Evolutionary conservation across 495 filamentous ascomycete species (phyloP), one percentile per base, ranked within the genome.

Genomic region (Gamarada debralockiae): DNA sequence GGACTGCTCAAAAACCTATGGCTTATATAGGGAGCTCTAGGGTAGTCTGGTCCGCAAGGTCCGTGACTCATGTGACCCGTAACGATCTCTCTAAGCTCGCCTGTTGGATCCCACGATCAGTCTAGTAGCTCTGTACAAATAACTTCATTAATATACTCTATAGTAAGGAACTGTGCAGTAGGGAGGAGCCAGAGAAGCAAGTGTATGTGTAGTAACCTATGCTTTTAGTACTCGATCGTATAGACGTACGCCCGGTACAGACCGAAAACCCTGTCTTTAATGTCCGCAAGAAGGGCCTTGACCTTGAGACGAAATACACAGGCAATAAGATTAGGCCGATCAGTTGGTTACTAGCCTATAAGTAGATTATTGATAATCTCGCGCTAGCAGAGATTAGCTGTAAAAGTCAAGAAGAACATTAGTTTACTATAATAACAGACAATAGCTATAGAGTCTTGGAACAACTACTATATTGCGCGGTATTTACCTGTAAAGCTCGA

Each of bases 291-390:
- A 5, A n/a, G n/a, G 3, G 3, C 36, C n/a, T 39, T 39, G n/a
- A 3, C 4, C 5, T n/a, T 39, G n/a, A 39, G 14, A n/a, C 13
- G n/a, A 39, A 20, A 39, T n/a, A 39, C 5, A 39, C 5, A 39
- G n/a, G 36, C n/a, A 39, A 39, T 39, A 39, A 39, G 36, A 39
- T 39, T 20, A 39, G n/a, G 17, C n/a, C n/a, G n/a, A 39, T 39
- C n/a, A n/a, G 5, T n/a, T n/a, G n/a, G 4, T 39, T 39, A 39
- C 17, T 39, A 39, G 5, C n/a, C n/a, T 3, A 6, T n/a, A 7
- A 39, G 5, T 4, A 39, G 36, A 39, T 39, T 15, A 6, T 39
- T 15, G 4, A 39, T 39, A 39, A 39, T 39, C 36, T 39, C 36
- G 3, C 14, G 3, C n/a, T 39, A 39, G 5, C n/a, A 20, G 5